A percentile compares a stretch with the other conserved stretches of the same genome.
Evolutionary conservation across 345 rosid species (phyloP).

Genomic region (Gossypium anomalum): DNA sequence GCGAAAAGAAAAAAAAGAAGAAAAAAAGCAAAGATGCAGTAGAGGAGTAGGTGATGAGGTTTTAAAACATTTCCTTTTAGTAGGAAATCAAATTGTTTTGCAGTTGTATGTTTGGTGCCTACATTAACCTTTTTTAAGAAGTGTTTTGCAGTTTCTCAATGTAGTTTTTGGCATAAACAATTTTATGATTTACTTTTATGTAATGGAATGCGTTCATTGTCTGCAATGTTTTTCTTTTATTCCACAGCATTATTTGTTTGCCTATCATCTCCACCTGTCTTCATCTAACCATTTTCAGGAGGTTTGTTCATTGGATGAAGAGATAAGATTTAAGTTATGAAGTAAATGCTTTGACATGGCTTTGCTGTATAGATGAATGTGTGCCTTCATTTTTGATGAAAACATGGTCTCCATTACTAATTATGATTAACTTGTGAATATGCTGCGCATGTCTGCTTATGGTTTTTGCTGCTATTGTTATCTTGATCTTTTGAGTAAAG

Average conservation of each 20-base stretch:
- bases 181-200: slow-evolving; percentile 11
- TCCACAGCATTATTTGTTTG: background rate
- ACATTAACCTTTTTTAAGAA: slow-evolving; percentile 2
- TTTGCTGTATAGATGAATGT: background rate
- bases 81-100: background rate
- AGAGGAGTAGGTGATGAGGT: slow-evolving; percentile 8
- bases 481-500: too few species aligned
- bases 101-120: background rate
- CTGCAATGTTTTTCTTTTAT: background rate
- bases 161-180: slow-evolving; percentile 16
- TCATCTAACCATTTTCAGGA: background rate
- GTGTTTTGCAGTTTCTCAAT: slow-evolving; percentile 12
- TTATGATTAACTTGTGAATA: too few species aligned
- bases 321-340: background rate
- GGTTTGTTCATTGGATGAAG: background rate
- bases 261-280: background rate
- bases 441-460: too few species aligned
- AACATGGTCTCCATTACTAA: background rate
- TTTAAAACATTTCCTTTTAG: slow-evolving; percentile 2
- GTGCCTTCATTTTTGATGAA: background rate
- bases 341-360: background rate
- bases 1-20: slow-evolving; percentile 71
- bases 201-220: slow-evolving; percentile 10
- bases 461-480: too few species aligned
- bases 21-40: slow-evolving; percentile 50